Conservation (phyloP, 2,329 filamentous ascomycete genomes). For the Talaromyces rugulosus region DNA sequence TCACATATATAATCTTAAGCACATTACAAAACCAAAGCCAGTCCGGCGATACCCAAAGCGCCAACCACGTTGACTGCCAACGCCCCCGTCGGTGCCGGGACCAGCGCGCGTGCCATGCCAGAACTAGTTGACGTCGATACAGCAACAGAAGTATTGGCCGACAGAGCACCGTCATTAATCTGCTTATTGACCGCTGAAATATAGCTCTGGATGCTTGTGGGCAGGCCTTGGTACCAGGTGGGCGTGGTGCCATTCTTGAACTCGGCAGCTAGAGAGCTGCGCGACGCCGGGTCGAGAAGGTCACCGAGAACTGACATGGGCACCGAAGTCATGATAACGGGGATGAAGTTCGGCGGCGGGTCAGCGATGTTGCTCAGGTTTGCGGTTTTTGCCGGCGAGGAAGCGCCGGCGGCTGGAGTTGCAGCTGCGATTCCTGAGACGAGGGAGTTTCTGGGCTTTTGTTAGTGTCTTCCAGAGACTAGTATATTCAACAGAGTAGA, state of each 20-base stretch:
- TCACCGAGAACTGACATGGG: slow-evolving; percentile 27
- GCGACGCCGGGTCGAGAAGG: slow-evolving; percentile 24
- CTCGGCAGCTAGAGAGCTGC: slow-evolving; percentile 26
- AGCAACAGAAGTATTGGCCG: slow-evolving; percentile 20
- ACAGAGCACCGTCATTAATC: slow-evolving; percentile 24
- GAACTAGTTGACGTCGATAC: slow-evolving; percentile 14
- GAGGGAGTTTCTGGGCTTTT: slow-evolving; percentile 3
- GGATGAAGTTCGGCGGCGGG: slow-evolving; percentile 26
- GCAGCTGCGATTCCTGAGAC: slow-evolving; percentile 6
- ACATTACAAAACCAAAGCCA: slow-evolving; percentile 8
- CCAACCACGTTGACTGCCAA: slow-evolving; percentile 17
- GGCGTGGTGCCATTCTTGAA: slow-evolving; percentile 29
- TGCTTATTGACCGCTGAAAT: slow-evolving; percentile 27
- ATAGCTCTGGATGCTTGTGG: slow-evolving; percentile 29
- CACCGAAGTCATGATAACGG: slow-evolving; percentile 27
- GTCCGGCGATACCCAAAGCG: slow-evolving; percentile 11
- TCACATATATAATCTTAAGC: not conserved
- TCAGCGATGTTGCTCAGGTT: slow-evolving; percentile 30
- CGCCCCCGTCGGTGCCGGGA: slow-evolving; percentile 9
- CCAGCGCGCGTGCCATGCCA: slow-evolving; percentile 6
- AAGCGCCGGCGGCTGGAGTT: slow-evolving; percentile 6
- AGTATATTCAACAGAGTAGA: not conserved
- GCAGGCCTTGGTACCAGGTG: slow-evolving; percentile 28
- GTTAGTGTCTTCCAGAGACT: not conserved
- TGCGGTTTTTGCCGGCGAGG: slow-evolving; percentile 18